Evolutionary conservation across 441 rosid genomes (phyloP), one percentile per base, ranked within the genome.

Genomic region (Monsonia emarginata): DNA sequence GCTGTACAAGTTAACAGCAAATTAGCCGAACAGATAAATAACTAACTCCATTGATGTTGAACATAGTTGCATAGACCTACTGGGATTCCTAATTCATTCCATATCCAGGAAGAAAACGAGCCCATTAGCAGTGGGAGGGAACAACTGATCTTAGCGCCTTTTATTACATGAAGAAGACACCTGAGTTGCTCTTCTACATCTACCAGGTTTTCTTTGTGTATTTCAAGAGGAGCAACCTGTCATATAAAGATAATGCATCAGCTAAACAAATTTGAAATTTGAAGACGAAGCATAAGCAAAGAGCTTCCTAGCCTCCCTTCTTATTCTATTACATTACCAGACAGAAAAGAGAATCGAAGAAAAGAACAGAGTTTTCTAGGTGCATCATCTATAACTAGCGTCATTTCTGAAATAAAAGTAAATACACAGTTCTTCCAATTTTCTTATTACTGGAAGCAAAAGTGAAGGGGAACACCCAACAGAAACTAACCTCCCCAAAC

Each of bases 171-270:
- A 76, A 80, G 66, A 64, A 90, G 78, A 75, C 82, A 84, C 40
- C 75, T 78, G 36, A 94, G 93, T 78, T 94, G 97, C 81, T 82
- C 93, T 81, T 90, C 97, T 21, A 83, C 88, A 78, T 90, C 95
- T 76, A 76, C 61, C 69, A 87, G 74, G 69, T 75, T 87, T 79
- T 90, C 97, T 73, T 75, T 63, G 66, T 75, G 87, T 70, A 81
- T 82, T 77, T 87, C 88, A 74, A 94, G 78, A 73, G 97, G 98
- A 59, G 97, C 93, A 78, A 94, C 96, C 98, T 94, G 87, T 70
- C 69, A 72, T 72, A 74, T 58, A 63, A 65, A 66, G 25, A 25
- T 21, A 26, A 26, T 58, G 59, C 59, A 54, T 22, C 7, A 2
- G 58, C 13, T 5, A 50, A 21, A 19, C 2, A 21, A 19, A 19